Conservation (phyloP, 2,329 filamentous ascomycete species). For the Ceratocystis cubensis region DNA sequence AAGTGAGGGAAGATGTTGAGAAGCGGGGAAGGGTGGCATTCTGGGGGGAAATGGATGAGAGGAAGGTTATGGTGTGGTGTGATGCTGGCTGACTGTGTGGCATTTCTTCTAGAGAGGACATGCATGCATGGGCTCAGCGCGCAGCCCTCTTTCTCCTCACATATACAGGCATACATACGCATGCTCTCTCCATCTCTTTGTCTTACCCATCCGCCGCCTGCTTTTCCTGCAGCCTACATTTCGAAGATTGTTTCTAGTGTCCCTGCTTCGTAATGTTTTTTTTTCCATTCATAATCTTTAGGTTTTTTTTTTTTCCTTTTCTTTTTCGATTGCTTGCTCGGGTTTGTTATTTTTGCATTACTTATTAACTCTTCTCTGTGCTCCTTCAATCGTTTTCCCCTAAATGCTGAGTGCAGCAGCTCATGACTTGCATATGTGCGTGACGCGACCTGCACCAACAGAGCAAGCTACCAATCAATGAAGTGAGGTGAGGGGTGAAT, state of each 20-base stretch:
- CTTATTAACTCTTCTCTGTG: not conserved
- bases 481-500: not conserved
- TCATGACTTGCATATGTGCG: not conserved
- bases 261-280: not conserved
- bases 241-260: not conserved
- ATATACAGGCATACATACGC: no score
- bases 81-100: not conserved
- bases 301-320: not conserved
- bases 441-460: not conserved
- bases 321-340: not conserved
- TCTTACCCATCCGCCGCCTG: no score
- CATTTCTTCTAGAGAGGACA: not conserved
- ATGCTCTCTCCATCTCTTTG: no score
- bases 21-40: not conserved
- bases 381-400: not conserved
- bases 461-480: not conserved
- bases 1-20: slow-evolving; percentile 8
- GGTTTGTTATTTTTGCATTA: not conserved
- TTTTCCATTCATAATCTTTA: not conserved
- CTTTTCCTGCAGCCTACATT: not conserved
- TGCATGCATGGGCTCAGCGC: not conserved
- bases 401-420: not conserved
- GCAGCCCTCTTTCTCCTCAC: no score
- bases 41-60: not conserved
- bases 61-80: not conserved